Percentiles rank a stretch among this genome's conserved stretches.
phyloP scores from a whole-genome alignment of 257 asterid genomes.

The Nicotiana noctiflora region DNA sequence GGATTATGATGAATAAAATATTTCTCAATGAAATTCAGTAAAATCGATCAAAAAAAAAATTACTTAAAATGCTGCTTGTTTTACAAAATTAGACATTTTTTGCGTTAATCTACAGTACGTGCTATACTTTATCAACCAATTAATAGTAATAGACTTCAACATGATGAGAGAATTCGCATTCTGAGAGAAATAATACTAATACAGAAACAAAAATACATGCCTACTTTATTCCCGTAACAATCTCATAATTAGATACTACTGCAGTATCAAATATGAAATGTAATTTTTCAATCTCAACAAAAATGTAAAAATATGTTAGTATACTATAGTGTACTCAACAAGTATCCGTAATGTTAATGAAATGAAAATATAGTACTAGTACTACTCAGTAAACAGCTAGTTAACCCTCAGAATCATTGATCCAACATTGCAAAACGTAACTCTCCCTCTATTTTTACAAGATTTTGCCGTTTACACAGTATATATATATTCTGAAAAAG shows the following conservation, averaged over 20 bases:
- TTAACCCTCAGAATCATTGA: background rate
- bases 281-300: background rate
- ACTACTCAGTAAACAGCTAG: background rate
- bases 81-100: background rate
- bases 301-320: background rate
- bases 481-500: background rate
- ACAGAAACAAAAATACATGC: background rate
- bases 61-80: background rate
- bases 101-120: background rate
- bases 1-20: too few relatives aligned
- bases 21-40: too few relatives aligned
- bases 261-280: too few relatives aligned
- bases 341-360: background rate
- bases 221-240: background rate
- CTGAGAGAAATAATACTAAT: too few relatives aligned
- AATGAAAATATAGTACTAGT: background rate
- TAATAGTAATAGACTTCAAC: background rate
- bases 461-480: background rate
- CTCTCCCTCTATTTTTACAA: background rate
- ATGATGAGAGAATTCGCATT: too few relatives aligned
- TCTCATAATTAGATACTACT: too few relatives aligned
- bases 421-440: background rate
- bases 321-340: background rate
- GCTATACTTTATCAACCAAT: background rate
- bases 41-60: too few relatives aligned